These are phyloP conservation scores for Neoboletus subvelutipes DNA, from an alignment of 768 basidiomycete genomes.

Conservation along the genomic window DNA sequence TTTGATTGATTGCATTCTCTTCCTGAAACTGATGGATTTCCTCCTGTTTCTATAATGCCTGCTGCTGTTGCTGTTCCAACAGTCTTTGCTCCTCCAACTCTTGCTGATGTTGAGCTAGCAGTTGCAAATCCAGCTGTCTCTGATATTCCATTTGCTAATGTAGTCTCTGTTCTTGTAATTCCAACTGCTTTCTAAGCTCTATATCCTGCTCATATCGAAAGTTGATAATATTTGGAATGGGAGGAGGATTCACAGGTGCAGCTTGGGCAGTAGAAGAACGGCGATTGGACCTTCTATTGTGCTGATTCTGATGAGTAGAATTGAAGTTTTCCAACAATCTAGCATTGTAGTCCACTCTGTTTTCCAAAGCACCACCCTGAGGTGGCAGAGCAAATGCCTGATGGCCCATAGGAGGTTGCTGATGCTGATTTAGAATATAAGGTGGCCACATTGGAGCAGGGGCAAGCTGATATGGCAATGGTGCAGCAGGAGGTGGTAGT, in stretches of 20 bases:
- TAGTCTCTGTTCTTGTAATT: not conserved
- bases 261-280: not conserved
- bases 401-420: not conserved
- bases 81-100: not conserved
- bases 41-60: not conserved
- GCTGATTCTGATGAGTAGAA: not conserved
- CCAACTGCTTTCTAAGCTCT: too few relatives aligned
- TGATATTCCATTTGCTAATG: not conserved
- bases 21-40: not conserved
- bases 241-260: too few relatives aligned
- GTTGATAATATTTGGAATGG: too few relatives aligned
- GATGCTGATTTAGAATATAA: too few relatives aligned
- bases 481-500: not conserved
- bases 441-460: not conserved
- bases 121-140: not conserved
- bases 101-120: not conserved
- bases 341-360: not conserved
- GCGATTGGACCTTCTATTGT: not conserved
- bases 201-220: too few relatives aligned
- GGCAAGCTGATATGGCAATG: not conserved
- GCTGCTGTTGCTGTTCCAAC: not conserved
- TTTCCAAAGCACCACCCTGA: not conserved
- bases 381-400: not conserved
- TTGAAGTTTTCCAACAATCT: not conserved
- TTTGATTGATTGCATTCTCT: not conserved